Evolutionary conservation across 805 yeast genomes (phyloP), one percentile per base, ranked within the genome.

Genomic region (Henningerozyma blattae): DNA sequence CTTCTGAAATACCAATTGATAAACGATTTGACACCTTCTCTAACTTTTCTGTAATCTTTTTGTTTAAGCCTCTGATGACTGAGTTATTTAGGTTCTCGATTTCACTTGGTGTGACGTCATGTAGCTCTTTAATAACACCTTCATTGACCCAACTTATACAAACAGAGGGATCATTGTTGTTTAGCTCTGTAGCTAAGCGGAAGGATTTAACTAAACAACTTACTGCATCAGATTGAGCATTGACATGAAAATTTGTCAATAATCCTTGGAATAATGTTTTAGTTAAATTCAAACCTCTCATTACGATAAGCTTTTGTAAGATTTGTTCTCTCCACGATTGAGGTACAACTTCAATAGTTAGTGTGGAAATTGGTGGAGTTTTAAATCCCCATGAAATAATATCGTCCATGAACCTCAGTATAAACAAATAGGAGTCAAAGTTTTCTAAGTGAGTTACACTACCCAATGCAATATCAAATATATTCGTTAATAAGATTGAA

Each of bases 331-430:
- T 68, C 42, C 81, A 69, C 28, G 63, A 64, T n/a, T 62, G 65
- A 9, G 80, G 77, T 28, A 75, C 71, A 15, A 59, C 59, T 15
- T 67, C 71, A n/a, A 54, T 34, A 7, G 54, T 67, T 34, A 70
- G 67, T 27, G 78, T 68, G 6, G 94, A 78, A 15, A 82, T 67
- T 4, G 95, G 95, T 2, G 95, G 86, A 8, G 70, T 63, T 18
- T 70, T 77, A 43, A 78, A 72, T 1, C 94, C 95, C 89, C 93
- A 87, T 5, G 86, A 72, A 16, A 82, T 58, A 24, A 85, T 64
- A 53, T 91, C 98, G 43, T 83, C 77, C 44, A 87, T 57, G 53
- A 73, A 85, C 48, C 84, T 86, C 37, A 87, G 59, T 15, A 78
- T 72, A 3, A 85, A 65, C 27, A 69, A 62, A 37, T 85, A 62